Evolutionary conservation across 1,284 basidiomycete species (phyloP), one percentile per base, ranked within the genome.

Genomic region (Anthracocystis walkeri): DNA sequence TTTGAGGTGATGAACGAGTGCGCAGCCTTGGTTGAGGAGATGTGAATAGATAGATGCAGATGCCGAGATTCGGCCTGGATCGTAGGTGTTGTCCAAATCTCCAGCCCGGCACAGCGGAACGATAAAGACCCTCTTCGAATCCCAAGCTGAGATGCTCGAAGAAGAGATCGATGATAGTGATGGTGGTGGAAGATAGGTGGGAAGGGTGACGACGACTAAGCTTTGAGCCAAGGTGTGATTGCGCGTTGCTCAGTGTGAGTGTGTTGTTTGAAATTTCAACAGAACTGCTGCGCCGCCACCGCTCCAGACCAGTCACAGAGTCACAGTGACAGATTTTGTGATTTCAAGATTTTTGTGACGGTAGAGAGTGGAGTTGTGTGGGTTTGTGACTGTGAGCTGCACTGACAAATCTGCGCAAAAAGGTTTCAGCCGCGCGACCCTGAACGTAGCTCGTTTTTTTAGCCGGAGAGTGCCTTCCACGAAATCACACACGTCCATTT

Each of bases 161-260:
- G 42, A 46, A 46, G 42, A 52, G 12, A 25, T 0, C 8, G n/a
- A 11, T 42, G 40, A 12, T 42, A 12, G 33, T 33, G 11, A 14
- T 38, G 52, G 25, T 51, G 53, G 14, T 48, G 45, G 59, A 49
- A 40, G 27, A 41, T 4, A 40, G 31, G 20, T 41, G 45, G 44
- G 59, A 38, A 42, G 8, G 38, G 18, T 29, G 51, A 53, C 38
- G 51, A 53, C 33, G 33, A 20, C 21, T 16, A 14, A 38, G 12
- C 2, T 4, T n/a, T 29, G 23, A 42, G 40, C 25, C 3, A 25
- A 31, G 18, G 12, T 16, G 3, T 18, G 38, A 35, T 41, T 40
- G 38, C 33, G 35, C 33, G 35, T 25, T 48, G 52, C 48, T 29
- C 46, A 48, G 42, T 27, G 38, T 40, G 59, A 46, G 27, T 41